Conservation (phyloP, 2,329 filamentous ascomycete genomes). For the Pestalotiopsis sp. region DNA sequence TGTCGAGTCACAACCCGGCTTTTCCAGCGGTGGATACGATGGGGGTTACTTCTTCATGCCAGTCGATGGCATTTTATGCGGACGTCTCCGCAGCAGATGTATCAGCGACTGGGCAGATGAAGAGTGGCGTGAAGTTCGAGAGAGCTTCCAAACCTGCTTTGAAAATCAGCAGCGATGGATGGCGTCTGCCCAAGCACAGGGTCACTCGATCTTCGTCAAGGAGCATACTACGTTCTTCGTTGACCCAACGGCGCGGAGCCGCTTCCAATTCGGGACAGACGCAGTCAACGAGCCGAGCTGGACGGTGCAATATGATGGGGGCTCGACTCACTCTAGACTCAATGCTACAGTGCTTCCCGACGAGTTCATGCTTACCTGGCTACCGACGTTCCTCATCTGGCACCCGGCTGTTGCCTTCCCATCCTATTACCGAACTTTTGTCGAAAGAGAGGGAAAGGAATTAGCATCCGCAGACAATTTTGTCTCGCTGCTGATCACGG, state of each 20-base stretch:
- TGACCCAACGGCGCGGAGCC: neutral
- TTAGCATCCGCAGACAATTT: neutral
- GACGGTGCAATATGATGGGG: neutral
- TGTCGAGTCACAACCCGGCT: neutral
- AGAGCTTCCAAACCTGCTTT: neutral
- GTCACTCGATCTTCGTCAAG: neutral
- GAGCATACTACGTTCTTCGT: neutral
- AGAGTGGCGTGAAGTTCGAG: neutral
- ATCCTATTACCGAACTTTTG: constrained; percentile 33
- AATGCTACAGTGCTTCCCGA: constrained; percentile 39
- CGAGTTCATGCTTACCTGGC: constrained; percentile 34
- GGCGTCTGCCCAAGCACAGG: neutral
- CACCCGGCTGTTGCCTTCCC: constrained; percentile 41
- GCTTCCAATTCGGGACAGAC: neutral
- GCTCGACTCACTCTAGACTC: constrained; percentile 4
- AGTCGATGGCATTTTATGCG: neutral
- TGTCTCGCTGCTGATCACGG: neutral
- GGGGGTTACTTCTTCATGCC: constrained; percentile 5
- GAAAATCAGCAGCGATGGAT: neutral
- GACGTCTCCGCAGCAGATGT: neutral
- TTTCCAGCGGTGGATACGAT: neutral
- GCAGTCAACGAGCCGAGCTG: neutral
- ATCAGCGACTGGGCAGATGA: neutral
- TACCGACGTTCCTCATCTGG: constrained; percentile 38
- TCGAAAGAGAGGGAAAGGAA: neutral